phyloP scores from a whole-genome alignment of 2,329 filamentous ascomycete species.

The Fusarium euwallaceae region DNA sequence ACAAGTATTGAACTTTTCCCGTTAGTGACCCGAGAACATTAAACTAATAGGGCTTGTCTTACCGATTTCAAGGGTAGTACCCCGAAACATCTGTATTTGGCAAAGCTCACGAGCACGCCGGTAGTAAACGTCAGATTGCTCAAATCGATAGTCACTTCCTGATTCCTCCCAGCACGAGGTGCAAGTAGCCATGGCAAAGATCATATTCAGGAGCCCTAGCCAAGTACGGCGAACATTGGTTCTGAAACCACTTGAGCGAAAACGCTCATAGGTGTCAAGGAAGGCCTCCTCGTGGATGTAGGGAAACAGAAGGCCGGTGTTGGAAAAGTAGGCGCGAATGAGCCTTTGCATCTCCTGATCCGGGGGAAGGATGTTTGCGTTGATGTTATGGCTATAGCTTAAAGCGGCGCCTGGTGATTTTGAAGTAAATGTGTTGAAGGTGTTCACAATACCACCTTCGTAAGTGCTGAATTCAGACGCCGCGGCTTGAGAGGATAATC shows the following conservation, averaged over 20 bases:
- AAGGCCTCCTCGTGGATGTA: not conserved
- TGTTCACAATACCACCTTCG: not conserved
- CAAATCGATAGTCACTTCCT: slow-evolving; percentile 45
- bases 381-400: not conserved
- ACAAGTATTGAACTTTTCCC: slow-evolving; percentile 52
- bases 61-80: slow-evolving; percentile 58
- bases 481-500: not conserved
- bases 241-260: not conserved
- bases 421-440: not conserved
- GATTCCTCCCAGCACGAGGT: not conserved
- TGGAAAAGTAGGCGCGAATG: not conserved
- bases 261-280: not conserved
- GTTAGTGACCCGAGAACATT: not conserved
- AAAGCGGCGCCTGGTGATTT: not conserved
- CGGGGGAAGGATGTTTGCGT: not conserved
- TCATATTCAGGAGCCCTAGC: slow-evolving; percentile 50
- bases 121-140: slow-evolving; percentile 60
- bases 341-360: not conserved
- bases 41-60: not conserved
- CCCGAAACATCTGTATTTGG: slow-evolving; percentile 55
- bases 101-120: slow-evolving; percentile 59
- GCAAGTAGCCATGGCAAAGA: slow-evolving; percentile 62
- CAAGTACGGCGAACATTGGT: not conserved
- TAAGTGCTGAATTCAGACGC: not conserved
- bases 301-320: not conserved